Evolutionary conservation across 768 basidiomycete genomes (phyloP), one percentile per base, ranked within the genome.

Genomic region (Boletus sp.): DNA sequence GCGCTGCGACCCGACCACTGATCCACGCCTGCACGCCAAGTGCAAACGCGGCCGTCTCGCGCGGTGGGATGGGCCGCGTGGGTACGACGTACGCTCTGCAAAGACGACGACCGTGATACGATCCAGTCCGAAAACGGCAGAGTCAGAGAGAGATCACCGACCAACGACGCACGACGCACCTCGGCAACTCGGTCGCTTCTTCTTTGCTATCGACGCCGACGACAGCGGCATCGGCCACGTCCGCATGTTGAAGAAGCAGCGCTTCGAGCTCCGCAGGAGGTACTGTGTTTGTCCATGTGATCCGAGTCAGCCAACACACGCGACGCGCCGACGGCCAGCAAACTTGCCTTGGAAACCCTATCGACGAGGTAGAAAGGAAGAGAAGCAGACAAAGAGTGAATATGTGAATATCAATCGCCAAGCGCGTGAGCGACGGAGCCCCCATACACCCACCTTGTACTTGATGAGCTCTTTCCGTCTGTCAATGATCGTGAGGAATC

Each of bases 231-330:
- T 97, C 94, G 3, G 83, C 86, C 17, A 96, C 77, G 0, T 87
- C 82, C 1, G 87, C 85, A 63, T 94, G 89, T 5, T 82, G 82
- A 15, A 94, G 73, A 0, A 94, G 79, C 0, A 92, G 74, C 30
- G 83, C 81, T 64, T 95, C 93, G 5, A 95, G 79, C 63, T 94
- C 92, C 2, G 93, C 92, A 0, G 92, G 92, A 7, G 93, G 84
- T 17, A 94, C 92, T 90, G 62, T 40, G 28, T 29, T 46, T 46
- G 24, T 29, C 15, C 0, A 24, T 8, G 24, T 33, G 2, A 15
- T 15, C 11, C 20, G 35, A 24, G 3, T 59, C 29, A 56, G 42
- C 29, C 28, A 36, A n/a, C 29, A 14, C 29, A 14, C 0, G n/a
- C 7, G 35, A 33, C 18, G 9, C 4, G 18, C 4, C 0, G 7